Base-by-base conservation (phyloP, 768 basidiomycete genomes). In the Rhodotorula sphaerocarpa region DNA sequence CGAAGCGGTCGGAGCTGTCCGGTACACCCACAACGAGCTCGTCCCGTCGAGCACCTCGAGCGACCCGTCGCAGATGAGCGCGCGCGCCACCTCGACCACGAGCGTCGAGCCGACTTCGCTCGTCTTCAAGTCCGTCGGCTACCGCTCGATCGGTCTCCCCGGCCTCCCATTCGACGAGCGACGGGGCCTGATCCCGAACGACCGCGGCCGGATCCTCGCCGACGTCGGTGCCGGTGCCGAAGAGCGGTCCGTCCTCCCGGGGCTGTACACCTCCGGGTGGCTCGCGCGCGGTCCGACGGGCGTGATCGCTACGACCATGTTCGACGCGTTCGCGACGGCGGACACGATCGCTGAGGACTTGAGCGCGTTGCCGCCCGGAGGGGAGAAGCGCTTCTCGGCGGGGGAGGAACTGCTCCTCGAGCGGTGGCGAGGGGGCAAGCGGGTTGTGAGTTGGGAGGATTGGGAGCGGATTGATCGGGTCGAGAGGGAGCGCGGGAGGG, bases 191-290 rank as follows among this genome's bases (percentile, higher is more conserved):
- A 34, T 91, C 80, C 63, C 63, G 54, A 78, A 79, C 61, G 50
- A 66, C 11, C 72, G 68, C 12, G 78, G 78, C 15, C 61, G 77
- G 25, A 75, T 79, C n/a, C 64, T 73, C 0, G 71, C 74, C 45
- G 72, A n/a, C n/a, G n/a, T n/a, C n/a, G n/a, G n/a, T n/a, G n/a
- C n/a, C n/a, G n/a, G n/a, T n/a, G n/a, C n/a, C n/a, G n/a, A n/a
- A n/a, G n/a, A n/a, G n/a, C n/a, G n/a, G n/a, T n/a, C n/a, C n/a
- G n/a, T n/a, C 75, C 59, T 79, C 10, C 72, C 75, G 7, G 79
- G 78, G 42, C 82, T 92, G n/a, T 99, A 95, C 73, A 86, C 89
- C 2, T 85, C 88, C 2, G 93, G 93, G 15, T 99, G 95, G 95
- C 86, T 89, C 3, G 86, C 89, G 3, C 84, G 82, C 5, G 93